Base-by-base conservation (phyloP, 164 flowering plant genomes). In the Vitis labrusca region DNA sequence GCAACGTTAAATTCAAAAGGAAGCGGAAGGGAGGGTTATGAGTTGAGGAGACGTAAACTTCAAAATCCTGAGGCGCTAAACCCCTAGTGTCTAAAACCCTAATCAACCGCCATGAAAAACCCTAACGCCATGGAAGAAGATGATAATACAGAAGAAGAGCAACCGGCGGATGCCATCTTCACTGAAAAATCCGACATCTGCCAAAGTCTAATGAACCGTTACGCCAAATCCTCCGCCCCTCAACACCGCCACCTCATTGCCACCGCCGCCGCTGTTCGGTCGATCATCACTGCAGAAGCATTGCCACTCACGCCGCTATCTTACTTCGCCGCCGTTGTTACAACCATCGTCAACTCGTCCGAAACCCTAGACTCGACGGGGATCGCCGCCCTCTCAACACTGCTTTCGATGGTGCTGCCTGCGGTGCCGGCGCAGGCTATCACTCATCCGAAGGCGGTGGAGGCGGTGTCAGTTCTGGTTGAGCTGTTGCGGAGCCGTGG, bases 211-310 rank as follows among this genome's bases (percentile, higher is more conserved):
- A 79, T 90, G 74, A 76, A 74, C 67, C 97, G 99, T 8, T 94
- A 91, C 82, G 71, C 81, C 68, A 81, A 85, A 50, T 95, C 99
- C 66, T 70, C 91, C n/a, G 92, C 99, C 17, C 71, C 86, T 6
- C 99, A 92, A 66, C 99, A 95, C 85, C 89, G 90, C 75, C 98
- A 95, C 74, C 96, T 95, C 66, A 75, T 87, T 77, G 99, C 98
- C 61, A 82, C 97, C 63, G 93, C 98, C 56, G 89, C 88, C 69
- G 96, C 98, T 72, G 80, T 88, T 74, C 91, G 88, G 64, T 78
- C 94, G 29, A 81, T 92, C 54, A 83, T 92, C 59, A 64, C 70
- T 12, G 75, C 89, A 58, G 88, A 89, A 71, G 80, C 82, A 11
- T 84, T 92, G n/a, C 93, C 96, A 9, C 83, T 86, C 16, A 76